Base-by-base conservation (phyloP, 2,329 filamentous ascomycete species). In the Cladophialophora psammophila region DNA sequence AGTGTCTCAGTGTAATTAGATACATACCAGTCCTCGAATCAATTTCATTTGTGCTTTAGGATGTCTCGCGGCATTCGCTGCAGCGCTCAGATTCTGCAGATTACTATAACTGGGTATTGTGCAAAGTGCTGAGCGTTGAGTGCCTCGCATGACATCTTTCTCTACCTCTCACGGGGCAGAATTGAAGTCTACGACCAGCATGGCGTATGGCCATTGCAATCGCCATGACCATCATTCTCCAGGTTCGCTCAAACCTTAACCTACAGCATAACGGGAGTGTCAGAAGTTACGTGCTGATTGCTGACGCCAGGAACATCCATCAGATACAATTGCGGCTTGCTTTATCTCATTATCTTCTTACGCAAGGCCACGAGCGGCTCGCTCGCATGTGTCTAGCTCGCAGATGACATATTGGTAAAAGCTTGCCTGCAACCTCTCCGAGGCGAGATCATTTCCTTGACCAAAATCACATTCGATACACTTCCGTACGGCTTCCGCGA, bases 1-100 rank as follows among this genome's bases (percentile, higher is more conserved):
- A 63, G 60, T 63, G 70, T 68, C 67, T 63, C 63, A 59, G 65
- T 72, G 70, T 72, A 72, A 64, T 67, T 72, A 72, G 70, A 71
- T 67, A 72, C 68, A 69, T 64, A 65, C 63, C 64, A 67, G 66
- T 68, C 67, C 65, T 69, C 70, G 53, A 72, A 70, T 70, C 68
- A 59, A 72, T 70, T 71, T 60, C 64, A 36, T 69, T 67, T 67
- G 64, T 67, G 63, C 60, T 66, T 63, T n/a, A 45, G 31, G 45
- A 26, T n/a, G 45, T 50, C 26, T 26, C 45, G 18, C 45, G 5
- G 45, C 9, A 20, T 2, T 26, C 10, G 18, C 15, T n/a, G 12
- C 45, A 50, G 45, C 20, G 6, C 5, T 50, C 45, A n/a, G 45
- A 42, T 38, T 55, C 20, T 2, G 20, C 34, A 9, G 20, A 7